phyloP scores from a whole-genome alignment of 2,329 filamentous ascomycete species.

The Colletotrichum eleusines region DNA sequence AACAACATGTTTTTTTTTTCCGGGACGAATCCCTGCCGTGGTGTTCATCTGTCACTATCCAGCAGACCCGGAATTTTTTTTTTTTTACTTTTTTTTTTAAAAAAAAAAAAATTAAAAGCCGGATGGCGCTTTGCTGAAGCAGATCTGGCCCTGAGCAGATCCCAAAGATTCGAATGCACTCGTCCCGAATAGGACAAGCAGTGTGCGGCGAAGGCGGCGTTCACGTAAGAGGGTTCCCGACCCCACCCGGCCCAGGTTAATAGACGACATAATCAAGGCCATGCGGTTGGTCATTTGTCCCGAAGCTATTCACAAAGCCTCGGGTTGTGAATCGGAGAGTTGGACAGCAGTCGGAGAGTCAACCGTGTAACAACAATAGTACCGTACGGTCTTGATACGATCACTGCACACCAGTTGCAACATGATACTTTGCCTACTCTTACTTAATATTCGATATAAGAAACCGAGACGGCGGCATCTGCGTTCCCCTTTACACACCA shows the following conservation, averaged over 20 bases:
- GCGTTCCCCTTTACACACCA: too few relatives aligned
- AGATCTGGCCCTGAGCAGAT: background rate
- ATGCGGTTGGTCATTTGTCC: conserved; percentile 16
- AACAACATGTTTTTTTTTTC: background rate
- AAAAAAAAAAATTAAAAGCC: too few relatives aligned
- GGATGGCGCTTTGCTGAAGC: background rate
- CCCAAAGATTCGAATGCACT: background rate
- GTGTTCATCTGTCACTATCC: background rate
- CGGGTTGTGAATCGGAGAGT: background rate
- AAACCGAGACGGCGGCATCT: too few relatives aligned
- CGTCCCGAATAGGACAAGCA: background rate
- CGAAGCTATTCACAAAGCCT: background rate
- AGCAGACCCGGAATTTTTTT: background rate
- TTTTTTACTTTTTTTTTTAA: too few relatives aligned
- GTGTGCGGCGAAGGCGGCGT: too few relatives aligned
- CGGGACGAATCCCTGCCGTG: background rate
- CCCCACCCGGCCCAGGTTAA: background rate
- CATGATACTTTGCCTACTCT: too few relatives aligned
- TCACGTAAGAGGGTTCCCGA: background rate
- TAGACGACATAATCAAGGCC: too few relatives aligned
- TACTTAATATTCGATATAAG: too few relatives aligned
- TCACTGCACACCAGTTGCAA: too few relatives aligned
- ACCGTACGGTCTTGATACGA: too few relatives aligned
- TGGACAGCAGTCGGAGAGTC: background rate
- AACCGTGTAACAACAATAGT: too few relatives aligned